phyloP scores from a whole-genome alignment of 176 grass and related monocot genomes.

The Zoysia pacifica region DNA sequence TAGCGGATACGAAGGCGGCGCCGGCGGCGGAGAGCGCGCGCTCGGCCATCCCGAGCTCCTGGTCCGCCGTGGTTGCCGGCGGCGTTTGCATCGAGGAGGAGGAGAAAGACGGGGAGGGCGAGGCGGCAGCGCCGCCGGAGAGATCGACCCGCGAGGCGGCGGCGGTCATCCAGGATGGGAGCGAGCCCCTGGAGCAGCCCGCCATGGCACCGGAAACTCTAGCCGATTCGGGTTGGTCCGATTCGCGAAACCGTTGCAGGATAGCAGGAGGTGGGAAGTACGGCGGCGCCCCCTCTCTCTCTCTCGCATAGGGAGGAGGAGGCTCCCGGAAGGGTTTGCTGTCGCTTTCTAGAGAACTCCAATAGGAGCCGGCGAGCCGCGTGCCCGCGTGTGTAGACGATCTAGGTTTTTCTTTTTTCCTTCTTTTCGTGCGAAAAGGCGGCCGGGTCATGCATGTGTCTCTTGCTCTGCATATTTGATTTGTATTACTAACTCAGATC shows the following conservation, averaged over 20 bases:
- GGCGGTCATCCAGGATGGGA: slow-evolving; percentile 79
- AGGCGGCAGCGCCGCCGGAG: slow-evolving; percentile 28
- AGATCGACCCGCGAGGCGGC: slow-evolving; percentile 80
- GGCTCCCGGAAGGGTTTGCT: background rate
- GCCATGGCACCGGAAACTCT: slow-evolving; percentile 48
- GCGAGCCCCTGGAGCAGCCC: slow-evolving; percentile 56
- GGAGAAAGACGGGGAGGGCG: background rate
- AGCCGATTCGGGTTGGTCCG: background rate
- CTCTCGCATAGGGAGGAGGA: background rate
- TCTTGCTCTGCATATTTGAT: no score
- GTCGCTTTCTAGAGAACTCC: no score
- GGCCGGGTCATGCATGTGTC: no score
- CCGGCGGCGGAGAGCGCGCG: slow-evolving; percentile 74
- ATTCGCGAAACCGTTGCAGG: background rate
- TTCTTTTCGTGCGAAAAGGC: no score
- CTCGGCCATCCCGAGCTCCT: slow-evolving; percentile 60
- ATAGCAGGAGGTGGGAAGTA: background rate
- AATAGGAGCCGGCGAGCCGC: no score
- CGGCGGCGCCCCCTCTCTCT: background rate
- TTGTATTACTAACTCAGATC: no score
- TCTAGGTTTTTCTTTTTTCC: no score
- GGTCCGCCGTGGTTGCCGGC: slow-evolving; percentile 11
- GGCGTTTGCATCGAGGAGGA: background rate
- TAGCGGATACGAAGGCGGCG: slow-evolving; percentile 79
- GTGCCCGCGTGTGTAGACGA: no score